Evolutionary conservation across 1,284 basidiomycete species (phyloP).

Genomic region (Mycena citricolor): DNA sequence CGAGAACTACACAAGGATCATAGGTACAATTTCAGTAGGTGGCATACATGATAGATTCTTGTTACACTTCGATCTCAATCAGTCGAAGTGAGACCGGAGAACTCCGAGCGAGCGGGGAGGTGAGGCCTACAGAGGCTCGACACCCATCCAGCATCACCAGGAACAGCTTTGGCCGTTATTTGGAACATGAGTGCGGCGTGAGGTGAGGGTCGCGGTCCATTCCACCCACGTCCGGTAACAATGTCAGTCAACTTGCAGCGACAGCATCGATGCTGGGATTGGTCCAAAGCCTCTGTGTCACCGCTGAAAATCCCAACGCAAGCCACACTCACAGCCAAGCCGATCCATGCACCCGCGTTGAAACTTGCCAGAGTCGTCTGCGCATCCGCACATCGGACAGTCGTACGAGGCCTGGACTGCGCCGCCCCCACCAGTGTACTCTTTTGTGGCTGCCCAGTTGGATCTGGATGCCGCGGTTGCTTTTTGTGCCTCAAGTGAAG

Average conservation of each 20-base stretch:
- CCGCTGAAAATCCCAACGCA: slow-evolving; percentile 79
- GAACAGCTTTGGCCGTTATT: too few relatives aligned
- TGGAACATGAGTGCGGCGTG: slow-evolving; percentile 75
- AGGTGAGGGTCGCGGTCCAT: slow-evolving; percentile 94
- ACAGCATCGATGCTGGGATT: slow-evolving; percentile 32
- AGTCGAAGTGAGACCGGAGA: too few relatives aligned
- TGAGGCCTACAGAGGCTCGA: too few relatives aligned
- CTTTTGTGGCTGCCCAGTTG: slow-evolving; percentile 15
- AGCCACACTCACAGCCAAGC: slow-evolving; percentile 56
- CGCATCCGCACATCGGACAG: slow-evolving; percentile 60
- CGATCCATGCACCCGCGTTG: slow-evolving; percentile 44
- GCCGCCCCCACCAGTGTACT: slow-evolving; percentile 47
- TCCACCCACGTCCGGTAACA: slow-evolving; percentile 73
- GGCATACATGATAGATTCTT: too few relatives aligned
- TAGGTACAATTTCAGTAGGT: too few relatives aligned
- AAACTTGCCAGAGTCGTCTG: slow-evolving; percentile 26
- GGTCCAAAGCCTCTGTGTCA: slow-evolving; percentile 82
- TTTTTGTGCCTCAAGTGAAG: slow-evolving; percentile 9
- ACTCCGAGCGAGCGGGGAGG: too few relatives aligned
- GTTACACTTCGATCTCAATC: too few relatives aligned
- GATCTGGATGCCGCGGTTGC: slow-evolving; percentile 16
- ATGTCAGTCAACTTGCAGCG: not conserved
- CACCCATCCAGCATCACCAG: too few relatives aligned
- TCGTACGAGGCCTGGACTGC: slow-evolving; percentile 79
- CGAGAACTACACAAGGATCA: too few relatives aligned